Percentiles rank a stretch among this genome's conserved stretches.
These are phyloP conservation scores for Poteriospumella lacustris DNA, from an alignment of 108 stramenopile genomes.

Conservation along the genomic window DNA sequence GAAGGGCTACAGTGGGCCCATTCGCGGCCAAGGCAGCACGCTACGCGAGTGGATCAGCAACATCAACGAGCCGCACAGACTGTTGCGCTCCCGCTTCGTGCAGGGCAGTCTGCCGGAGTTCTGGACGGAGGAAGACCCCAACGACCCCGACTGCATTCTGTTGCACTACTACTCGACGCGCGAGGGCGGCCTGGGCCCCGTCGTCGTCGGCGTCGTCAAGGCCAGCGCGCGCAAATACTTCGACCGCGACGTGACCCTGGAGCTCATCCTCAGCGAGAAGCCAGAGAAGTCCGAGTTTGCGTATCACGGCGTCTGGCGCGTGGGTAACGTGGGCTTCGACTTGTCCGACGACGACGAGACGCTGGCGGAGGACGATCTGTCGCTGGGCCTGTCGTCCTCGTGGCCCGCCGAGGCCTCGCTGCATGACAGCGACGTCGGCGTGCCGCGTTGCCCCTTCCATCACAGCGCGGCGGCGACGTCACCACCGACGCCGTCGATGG, in stretches of 20 bases:
- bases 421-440: no score
- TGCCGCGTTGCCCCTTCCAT: no score
- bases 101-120: neutral
- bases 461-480: no score
- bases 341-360: no score
- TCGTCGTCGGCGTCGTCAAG: neutral
- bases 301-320: no score
- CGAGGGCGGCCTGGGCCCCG: neutral
- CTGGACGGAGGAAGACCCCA: neutral
- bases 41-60: neutral
- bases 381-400: no score
- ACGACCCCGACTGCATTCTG: neutral
- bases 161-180: neutral
- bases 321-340: no score
- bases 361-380: no score
- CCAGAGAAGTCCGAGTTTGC: no score
- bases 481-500: no score
- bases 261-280: no score
- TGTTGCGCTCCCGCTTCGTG: neutral
- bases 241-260: neutral
- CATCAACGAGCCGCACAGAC: neutral
- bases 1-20: neutral
- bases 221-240: neutral
- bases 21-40: neutral
- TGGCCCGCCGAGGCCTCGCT: no score